phyloP scores from a whole-genome alignment of 140 eudicot genomes.

The Ambrosia hybrid region DNA sequence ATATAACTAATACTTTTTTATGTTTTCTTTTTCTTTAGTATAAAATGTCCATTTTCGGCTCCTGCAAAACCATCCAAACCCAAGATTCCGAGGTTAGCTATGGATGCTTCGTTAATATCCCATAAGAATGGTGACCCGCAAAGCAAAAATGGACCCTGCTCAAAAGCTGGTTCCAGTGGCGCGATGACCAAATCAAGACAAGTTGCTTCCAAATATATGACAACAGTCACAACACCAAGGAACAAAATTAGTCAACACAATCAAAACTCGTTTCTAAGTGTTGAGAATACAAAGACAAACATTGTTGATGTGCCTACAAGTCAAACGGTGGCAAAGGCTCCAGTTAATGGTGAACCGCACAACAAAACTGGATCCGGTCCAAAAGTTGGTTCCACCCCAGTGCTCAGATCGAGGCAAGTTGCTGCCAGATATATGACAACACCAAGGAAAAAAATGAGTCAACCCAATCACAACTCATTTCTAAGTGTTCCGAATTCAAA shows the following conservation, averaged over 20 bases:
- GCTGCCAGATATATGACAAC: constrained; percentile 98
- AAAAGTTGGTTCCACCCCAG: constrained; percentile 55
- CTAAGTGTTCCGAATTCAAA: constrained; percentile 72
- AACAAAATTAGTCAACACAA: constrained; percentile 54
- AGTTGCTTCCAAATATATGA: constrained; percentile 94
- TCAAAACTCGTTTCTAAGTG: constrained; percentile 64
- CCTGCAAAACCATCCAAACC: constrained; percentile 85
- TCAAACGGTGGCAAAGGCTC: constrained; percentile 50
- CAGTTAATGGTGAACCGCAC: constrained; percentile 43
- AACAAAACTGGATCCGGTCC: constrained; percentile 37
- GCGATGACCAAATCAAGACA: constrained; percentile 48
- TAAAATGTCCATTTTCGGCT: constrained; percentile 88
- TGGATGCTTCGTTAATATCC: constrained; percentile 52
- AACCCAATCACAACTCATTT: constrained; percentile 52
- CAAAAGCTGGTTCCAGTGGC: constrained; percentile 8
- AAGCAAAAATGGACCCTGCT: constrained; percentile 34
- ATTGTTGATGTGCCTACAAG: constrained; percentile 31
- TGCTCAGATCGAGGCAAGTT: constrained; percentile 57
- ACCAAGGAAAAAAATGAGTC: constrained; percentile 67
- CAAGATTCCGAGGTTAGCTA: constrained; percentile 56
- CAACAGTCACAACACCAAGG: constrained; percentile 91
- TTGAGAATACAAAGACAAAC: constrained; percentile 55
- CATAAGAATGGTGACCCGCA: constrained; percentile 44
- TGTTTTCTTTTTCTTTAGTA: constrained; percentile 16
- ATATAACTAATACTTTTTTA: constrained; percentile 3